Evolutionary conservation across 2,329 filamentous ascomycete species (phyloP).

Genomic region (Zopfia rhizophila): DNA sequence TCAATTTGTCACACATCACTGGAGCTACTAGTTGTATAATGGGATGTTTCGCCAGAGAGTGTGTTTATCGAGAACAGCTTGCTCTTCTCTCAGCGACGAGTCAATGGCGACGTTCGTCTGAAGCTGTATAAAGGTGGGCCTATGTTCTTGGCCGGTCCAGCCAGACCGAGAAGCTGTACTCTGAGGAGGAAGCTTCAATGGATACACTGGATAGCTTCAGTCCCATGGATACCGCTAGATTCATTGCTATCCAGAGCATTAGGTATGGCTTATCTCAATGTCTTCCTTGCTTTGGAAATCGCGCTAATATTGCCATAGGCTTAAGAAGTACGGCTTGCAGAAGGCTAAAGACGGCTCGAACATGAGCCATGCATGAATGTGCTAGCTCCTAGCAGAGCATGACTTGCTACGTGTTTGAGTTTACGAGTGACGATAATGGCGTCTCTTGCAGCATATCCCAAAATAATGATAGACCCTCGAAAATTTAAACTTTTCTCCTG

Average conservation of each 20-base stretch:
- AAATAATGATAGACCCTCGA: no score
- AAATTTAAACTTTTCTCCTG: no score
- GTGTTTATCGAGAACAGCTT: slow-evolving; percentile 74
- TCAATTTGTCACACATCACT: slow-evolving; percentile 70
- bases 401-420: no score
- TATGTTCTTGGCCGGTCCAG: slow-evolving; percentile 68
- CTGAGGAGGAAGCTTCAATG: slow-evolving; percentile 73
- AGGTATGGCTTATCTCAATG: slow-evolving; percentile 18
- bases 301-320: slow-evolving; percentile 27
- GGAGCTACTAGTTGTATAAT: slow-evolving; percentile 64
- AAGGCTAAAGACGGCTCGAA: slow-evolving; percentile 46
- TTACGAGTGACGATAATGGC: no score
- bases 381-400: no score
- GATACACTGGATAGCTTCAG: slow-evolving; percentile 76
- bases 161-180: slow-evolving; percentile 76
- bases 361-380: slow-evolving; percentile 8
- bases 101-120: slow-evolving; percentile 65
- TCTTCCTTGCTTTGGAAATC: no score
- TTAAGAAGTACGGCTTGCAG: slow-evolving; percentile 57
- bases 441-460: no score
- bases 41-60: slow-evolving; percentile 74
- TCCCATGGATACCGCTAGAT: slow-evolving; percentile 73
- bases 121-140: slow-evolving; percentile 74
- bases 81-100: slow-evolving; percentile 51
- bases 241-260: slow-evolving; percentile 77